Evolutionary conservation across 495 filamentous ascomycete genomes (phyloP), one percentile per base, ranked within the genome.

Genomic region (Hypoxylon crocopeplum): DNA sequence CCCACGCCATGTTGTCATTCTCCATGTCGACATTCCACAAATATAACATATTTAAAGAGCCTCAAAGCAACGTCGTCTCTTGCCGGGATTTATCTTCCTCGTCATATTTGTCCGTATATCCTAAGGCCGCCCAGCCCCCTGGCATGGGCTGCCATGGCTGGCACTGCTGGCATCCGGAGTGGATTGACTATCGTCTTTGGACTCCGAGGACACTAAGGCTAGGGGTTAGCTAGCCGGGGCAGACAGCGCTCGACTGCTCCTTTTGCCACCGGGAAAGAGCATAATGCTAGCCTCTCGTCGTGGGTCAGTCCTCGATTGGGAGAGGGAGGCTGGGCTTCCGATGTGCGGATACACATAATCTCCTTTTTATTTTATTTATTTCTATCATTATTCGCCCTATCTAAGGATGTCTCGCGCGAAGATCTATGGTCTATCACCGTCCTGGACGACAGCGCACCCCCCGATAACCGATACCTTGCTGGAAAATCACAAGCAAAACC

Each of bases 1-100:
- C 65, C 65, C 68, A 70, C 68, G 68, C 68, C 61, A 61, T 70
- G 67, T 68, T 65, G 67, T 70, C 64, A 70, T 70, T 56, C 60
- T 62, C 61, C 58, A 70, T 70, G 57, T 60, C 65, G 56, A 62
- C 62, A 63, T 62, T 56, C 68, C 68, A 68, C 68, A 68, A 70
- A 68, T 65, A 59, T 52, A 66, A 47, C 56, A 51, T 59, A 66
- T 58, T 44, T 63, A 68, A 68, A 70, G 68, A 70, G 68, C 68
- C 68, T 70, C 68, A 68, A 68, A 61, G 56, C 54, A 67, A 70
- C 68, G 68, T 68, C 65, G 64, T 70, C 58, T 56, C 52, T 40
- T 54, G 41, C 32, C 54, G 38, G 17, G 25, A 40, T 51, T 62
- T 59, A 36, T 58, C 21, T 59, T 40, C 59, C 48, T 51, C 47